phyloP scores from a whole-genome alignment of 257 asterid species.

The Scutellaria galericulata region DNA sequence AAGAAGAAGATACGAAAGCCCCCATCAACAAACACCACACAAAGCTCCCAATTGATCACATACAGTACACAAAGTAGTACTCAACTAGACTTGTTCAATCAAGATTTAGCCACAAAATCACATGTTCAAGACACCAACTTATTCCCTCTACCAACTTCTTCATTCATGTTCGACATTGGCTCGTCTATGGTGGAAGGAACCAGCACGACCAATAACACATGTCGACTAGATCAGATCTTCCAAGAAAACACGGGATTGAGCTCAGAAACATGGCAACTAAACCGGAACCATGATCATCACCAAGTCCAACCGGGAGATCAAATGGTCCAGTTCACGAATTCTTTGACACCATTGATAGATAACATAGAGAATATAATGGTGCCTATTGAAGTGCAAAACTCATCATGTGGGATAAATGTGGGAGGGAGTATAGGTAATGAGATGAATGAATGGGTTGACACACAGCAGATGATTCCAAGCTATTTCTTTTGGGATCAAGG shows the following conservation, averaged over 20 bases:
- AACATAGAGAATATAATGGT: conserved; percentile 47
- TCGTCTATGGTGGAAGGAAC: conserved; percentile 34
- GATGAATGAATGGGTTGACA: conserved; percentile 62
- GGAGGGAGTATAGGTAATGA: conserved; percentile 42
- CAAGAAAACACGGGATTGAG: conserved; percentile 45
- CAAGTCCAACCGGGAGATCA: conserved; percentile 38
- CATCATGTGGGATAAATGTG: conserved; percentile 30
- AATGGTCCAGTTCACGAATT: conserved; percentile 36
- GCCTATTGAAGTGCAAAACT: conserved; percentile 48
- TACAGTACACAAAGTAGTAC: conserved; percentile 33
- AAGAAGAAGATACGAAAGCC: conserved; percentile 78
- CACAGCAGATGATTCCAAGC: conserved; percentile 63
- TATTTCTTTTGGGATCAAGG: conserved; percentile 77
- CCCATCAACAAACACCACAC: conserved; percentile 35
- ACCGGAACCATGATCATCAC: conserved; percentile 29
- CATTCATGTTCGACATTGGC: conserved; percentile 64
- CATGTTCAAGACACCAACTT: conserved; percentile 39
- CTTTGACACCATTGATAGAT: conserved; percentile 55
- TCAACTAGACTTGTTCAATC: conserved; percentile 47
- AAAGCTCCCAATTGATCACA: conserved; percentile 38
- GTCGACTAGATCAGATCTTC: conserved; percentile 40
- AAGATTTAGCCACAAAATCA: conserved; percentile 46
- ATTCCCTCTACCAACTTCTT: conserved; percentile 54
- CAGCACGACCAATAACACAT: conserved; percentile 3
- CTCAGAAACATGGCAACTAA: conserved; percentile 53